Percentiles rank a stretch among this genome's conserved stretches.
Evolutionary conservation across 2,329 filamentous ascomycete genomes (phyloP).

Genomic region (Triangularia verruculosa): DNA sequence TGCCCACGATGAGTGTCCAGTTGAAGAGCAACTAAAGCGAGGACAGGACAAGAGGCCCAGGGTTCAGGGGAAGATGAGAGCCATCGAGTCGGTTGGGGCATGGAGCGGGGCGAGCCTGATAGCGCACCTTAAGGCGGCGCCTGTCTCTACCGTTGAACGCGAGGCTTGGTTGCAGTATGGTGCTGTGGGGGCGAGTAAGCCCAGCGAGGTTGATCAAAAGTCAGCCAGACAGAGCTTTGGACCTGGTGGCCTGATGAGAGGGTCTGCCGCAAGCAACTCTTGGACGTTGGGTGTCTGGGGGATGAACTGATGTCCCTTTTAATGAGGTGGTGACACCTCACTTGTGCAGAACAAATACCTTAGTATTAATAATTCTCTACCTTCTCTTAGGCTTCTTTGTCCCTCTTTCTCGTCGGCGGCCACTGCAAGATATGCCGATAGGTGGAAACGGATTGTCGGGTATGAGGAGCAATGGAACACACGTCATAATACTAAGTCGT

Average conservation of each 20-base stretch:
- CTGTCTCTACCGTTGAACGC: slow-evolving; percentile 67
- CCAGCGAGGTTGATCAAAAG: slow-evolving; percentile 58
- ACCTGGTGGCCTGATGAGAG: slow-evolving; percentile 47
- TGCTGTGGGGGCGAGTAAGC: slow-evolving; percentile 56
- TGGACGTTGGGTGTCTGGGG: slow-evolving; percentile 66
- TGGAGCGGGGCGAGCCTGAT: slow-evolving; percentile 74
- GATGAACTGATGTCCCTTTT: slow-evolving; percentile 36
- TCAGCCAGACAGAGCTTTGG: slow-evolving; percentile 63
- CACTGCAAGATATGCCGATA: not conserved
- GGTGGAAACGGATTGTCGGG: not conserved
- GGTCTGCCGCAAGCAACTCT: slow-evolving; percentile 40
- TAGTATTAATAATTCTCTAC: not conserved
- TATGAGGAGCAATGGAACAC: not conserved
- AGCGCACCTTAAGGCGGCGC: slow-evolving; percentile 64
- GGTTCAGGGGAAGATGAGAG: slow-evolving; percentile 60
- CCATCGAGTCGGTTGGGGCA: slow-evolving; percentile 65
- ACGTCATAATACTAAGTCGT: not conserved
- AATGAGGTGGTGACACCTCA: not conserved
- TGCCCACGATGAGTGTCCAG: slow-evolving; percentile 51
- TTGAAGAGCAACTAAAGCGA: slow-evolving; percentile 56
- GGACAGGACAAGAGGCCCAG: slow-evolving; percentile 39
- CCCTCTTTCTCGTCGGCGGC: not conserved
- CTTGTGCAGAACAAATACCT: slow-evolving; percentile 1
- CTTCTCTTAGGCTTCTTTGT: not conserved
- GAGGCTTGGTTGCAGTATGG: slow-evolving; percentile 71